phyloP scores from a whole-genome alignment of 2,329 filamentous ascomycete species.

The Calonectria pauciramosa region DNA sequence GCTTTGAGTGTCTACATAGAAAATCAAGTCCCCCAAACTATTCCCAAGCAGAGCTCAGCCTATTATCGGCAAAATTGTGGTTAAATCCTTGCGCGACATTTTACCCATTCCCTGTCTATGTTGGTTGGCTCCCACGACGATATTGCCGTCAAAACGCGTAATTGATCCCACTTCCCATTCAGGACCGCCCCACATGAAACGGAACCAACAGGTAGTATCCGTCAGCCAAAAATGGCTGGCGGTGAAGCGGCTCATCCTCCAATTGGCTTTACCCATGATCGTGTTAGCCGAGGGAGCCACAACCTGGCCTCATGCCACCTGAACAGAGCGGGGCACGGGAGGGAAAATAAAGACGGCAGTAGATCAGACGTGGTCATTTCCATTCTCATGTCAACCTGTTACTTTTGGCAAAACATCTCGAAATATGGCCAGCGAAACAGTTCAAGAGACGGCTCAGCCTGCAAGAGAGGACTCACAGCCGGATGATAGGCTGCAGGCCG shows the following conservation, averaged over 20 bases:
- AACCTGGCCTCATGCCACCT: not conserved
- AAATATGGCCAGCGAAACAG: not conserved
- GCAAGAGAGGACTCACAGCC: not conserved
- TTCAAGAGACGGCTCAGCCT: conserved; percentile 1
- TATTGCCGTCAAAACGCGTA: not conserved
- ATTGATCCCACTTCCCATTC: not conserved
- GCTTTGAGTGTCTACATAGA: no score
- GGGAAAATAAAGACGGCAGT: not conserved
- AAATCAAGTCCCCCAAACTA: not conserved
- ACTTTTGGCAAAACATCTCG: not conserved
- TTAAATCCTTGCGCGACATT: not conserved
- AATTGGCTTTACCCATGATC: conserved; percentile 4
- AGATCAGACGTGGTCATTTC: not conserved
- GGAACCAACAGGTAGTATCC: not conserved
- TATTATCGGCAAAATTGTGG: not conserved
- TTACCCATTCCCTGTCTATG: not conserved
- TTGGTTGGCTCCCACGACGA: not conserved
- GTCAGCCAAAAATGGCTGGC: not conserved
- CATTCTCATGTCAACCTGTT: not conserved
- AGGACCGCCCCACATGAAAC: not conserved
- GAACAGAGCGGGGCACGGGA: not conserved
- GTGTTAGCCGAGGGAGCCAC: not conserved
- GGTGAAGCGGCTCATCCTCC: not conserved
- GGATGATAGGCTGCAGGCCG: not conserved
- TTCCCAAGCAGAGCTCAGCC: not conserved